Percentiles rank a stretch among this genome's conserved stretches.
Evolutionary conservation across 2,329 filamentous ascomycete genomes (phyloP).

Genomic region (Trichoderma cornu-damae): DNA sequence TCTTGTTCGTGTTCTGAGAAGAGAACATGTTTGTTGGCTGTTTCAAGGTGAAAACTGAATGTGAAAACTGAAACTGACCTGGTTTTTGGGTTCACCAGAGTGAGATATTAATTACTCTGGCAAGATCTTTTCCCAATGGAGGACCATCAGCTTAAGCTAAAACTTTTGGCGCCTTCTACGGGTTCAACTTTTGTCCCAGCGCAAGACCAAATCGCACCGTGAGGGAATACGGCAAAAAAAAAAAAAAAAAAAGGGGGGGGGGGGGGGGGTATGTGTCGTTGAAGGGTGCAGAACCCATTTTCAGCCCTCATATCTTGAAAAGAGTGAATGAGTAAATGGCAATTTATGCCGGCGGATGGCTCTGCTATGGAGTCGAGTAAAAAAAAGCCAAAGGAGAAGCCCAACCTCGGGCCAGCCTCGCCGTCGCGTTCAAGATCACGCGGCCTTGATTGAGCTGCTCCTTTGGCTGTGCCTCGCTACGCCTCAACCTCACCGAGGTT

Average conservation of each 20-base stretch:
- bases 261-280: too few relatives aligned
- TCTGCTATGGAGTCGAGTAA: not conserved
- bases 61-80: constrained; percentile 23
- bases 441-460: not conserved
- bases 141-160: constrained; percentile 27
- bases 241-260: too few relatives aligned
- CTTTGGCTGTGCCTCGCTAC: constrained; percentile 10
- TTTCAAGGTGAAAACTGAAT: too few relatives aligned
- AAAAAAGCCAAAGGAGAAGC: not conserved
- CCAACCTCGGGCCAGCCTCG: not conserved
- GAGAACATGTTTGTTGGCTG: too few relatives aligned
- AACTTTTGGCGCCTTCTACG: constrained; percentile 25
- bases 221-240: constrained; percentile 31
- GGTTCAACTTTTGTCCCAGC: constrained; percentile 25
- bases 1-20: not conserved
- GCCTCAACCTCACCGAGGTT: constrained; percentile 9
- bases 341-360: not conserved
- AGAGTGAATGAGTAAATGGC: not conserved
- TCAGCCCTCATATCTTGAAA: not conserved
- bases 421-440: constrained; percentile 9
- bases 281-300: constrained; percentile 25
- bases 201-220: constrained; percentile 30
- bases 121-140: constrained; percentile 27
- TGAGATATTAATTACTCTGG: constrained; percentile 28
- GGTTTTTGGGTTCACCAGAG: constrained; percentile 26